These are phyloP conservation scores for Fusarium sp. DNA, from an alignment of 2,329 filamentous ascomycete genomes.

Conservation along the genomic window DNA sequence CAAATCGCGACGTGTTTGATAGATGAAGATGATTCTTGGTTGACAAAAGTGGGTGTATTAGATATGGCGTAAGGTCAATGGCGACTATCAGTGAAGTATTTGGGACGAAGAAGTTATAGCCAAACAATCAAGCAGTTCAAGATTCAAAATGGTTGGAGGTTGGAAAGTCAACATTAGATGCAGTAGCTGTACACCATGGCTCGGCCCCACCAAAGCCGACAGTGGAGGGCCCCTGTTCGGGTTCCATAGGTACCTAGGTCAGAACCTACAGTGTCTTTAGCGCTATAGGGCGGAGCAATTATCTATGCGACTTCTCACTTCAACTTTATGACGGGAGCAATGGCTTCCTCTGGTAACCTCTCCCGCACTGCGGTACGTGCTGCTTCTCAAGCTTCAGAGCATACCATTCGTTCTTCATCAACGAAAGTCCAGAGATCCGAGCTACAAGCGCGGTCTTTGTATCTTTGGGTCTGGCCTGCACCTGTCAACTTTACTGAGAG, in stretches of 20 bases:
- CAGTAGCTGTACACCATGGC: constrained; percentile 16
- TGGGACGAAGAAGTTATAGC: neutral
- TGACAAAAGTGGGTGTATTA: neutral
- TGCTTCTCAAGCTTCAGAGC: neutral
- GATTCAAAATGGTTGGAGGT: constrained; percentile 4
- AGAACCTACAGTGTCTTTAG: neutral
- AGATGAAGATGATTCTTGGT: neutral
- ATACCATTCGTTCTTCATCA: neutral
- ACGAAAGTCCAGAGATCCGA: constrained; percentile 1
- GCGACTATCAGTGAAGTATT: neutral
- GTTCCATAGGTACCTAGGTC: neutral
- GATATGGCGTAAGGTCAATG: neutral
- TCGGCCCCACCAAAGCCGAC: constrained; percentile 38
- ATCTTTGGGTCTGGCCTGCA: constrained; percentile 62
- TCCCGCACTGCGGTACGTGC: neutral
- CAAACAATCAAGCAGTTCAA: neutral
- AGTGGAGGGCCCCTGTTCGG: constrained; percentile 15
- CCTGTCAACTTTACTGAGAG: constrained; percentile 66
- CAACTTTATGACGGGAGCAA: neutral
- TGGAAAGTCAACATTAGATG: constrained; percentile 17
- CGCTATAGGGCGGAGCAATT: neutral
- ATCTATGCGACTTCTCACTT: constrained; percentile 1
- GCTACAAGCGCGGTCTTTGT: constrained; percentile 48
- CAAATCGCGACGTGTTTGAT: constrained; percentile 3
- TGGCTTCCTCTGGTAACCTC: neutral